These are phyloP conservation scores for Dioscorea alata DNA, from an alignment of 106 monocot genomes.

Conservation along the genomic window DNA sequence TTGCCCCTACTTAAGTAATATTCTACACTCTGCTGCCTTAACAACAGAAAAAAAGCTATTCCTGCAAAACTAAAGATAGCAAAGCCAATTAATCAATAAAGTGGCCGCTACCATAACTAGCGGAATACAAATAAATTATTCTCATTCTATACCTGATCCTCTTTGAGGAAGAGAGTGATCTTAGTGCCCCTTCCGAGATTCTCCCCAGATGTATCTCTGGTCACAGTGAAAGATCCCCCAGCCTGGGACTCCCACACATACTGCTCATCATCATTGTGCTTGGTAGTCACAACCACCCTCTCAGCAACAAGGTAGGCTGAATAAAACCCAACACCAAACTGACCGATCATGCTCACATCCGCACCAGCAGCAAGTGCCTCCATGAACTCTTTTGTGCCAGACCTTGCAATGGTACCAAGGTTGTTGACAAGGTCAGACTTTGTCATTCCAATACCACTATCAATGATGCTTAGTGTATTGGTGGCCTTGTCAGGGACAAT, in stretches of 20 bases:
- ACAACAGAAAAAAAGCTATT: too few species aligned
- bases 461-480: constrained; percentile 53
- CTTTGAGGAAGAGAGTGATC: constrained; percentile 69
- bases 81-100: neutral
- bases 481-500: constrained; percentile 62
- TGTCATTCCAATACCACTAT: constrained; percentile 66
- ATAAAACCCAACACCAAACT: constrained; percentile 70
- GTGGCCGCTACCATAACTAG: neutral
- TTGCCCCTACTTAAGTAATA: too few species aligned
- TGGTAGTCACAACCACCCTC: constrained; percentile 49
- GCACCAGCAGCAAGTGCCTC: constrained; percentile 67
- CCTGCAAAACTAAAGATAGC: neutral
- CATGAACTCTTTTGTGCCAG: constrained; percentile 81
- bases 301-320: constrained; percentile 66
- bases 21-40: too few species aligned
- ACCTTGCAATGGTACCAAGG: constrained; percentile 65
- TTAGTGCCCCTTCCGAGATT: constrained; percentile 59
- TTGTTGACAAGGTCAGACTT: constrained; percentile 69
- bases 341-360: constrained; percentile 74
- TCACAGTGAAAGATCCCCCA: constrained; percentile 63
- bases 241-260: constrained; percentile 80
- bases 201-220: constrained; percentile 57
- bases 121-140: neutral
- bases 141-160: constrained; percentile 48
- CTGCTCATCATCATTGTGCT: constrained; percentile 81